Evolutionary conservation across 2,329 filamentous ascomycete species (phyloP).

Genomic region (Blastomyces parvus): DNA sequence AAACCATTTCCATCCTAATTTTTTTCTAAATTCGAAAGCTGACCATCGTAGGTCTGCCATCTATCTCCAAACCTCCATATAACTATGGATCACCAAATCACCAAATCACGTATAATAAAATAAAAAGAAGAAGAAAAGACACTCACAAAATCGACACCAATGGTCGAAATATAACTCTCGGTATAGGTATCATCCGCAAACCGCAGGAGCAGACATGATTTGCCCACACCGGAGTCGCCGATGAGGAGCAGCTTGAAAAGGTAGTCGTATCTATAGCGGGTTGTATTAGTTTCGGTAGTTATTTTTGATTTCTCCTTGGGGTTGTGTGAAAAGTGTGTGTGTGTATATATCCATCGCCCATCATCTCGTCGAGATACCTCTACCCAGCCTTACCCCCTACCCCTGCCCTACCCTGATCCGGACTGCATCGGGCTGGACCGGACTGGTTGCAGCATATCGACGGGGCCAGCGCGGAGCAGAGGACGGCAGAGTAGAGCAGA

Average conservation of each 20-base stretch:
- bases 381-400: background rate
- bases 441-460: background rate
- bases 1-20: background rate
- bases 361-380: background rate
- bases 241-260: conserved; percentile 99
- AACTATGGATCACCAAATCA: background rate
- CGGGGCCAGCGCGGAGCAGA: too few species aligned
- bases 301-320: background rate
- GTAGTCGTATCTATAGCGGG: conserved; percentile 82
- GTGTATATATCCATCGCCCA: background rate
- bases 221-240: conserved; percentile 99
- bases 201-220: conserved; percentile 95
- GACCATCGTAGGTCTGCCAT: background rate
- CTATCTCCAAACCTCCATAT: background rate
- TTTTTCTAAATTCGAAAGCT: too few species aligned
- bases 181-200: conserved; percentile 99
- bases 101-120: background rate
- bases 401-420: background rate
- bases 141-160: conserved; percentile 96
- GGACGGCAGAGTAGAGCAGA: too few species aligned
- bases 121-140: background rate
- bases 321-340: background rate
- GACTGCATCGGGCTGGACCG: background rate
- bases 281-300: background rate
- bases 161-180: conserved; percentile 98